Percentiles rank a stretch among this genome's conserved stretches.
phyloP scores from a whole-genome alignment of 1,284 basidiomycete genomes.

The Irpex rosettiformis region DNA sequence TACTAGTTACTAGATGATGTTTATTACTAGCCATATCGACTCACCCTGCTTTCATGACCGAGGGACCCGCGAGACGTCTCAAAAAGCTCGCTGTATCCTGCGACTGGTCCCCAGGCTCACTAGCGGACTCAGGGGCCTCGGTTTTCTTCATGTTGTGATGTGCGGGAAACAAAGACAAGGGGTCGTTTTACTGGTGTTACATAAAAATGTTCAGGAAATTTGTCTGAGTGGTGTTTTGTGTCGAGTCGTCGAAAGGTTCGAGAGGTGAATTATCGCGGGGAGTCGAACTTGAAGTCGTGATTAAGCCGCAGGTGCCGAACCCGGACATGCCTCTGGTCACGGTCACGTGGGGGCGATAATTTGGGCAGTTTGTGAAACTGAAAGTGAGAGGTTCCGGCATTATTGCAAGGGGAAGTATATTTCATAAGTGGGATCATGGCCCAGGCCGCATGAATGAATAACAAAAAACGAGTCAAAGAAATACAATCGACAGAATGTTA shows the following conservation, averaged over 20 bases:
- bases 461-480: background rate
- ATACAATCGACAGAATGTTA: background rate
- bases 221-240: no score
- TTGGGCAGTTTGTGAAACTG: background rate
- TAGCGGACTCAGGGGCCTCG: conserved; percentile 12
- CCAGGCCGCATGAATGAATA: background rate
- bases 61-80: conserved; percentile 72
- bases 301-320: background rate
- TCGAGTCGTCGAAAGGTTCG: no score
- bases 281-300: no score
- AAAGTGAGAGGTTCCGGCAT: background rate
- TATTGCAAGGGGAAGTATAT: no score
- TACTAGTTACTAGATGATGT: background rate
- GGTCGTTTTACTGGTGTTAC: no score
- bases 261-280: no score
- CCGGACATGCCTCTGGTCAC: background rate
- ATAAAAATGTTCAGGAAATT: no score
- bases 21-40: conserved; percentile 17
- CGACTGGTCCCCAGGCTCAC: no score
- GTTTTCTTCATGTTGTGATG: background rate
- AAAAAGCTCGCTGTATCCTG: conserved; percentile 67
- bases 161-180: background rate
- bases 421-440: background rate
- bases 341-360: background rate
- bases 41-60: conserved; percentile 74